These are phyloP conservation scores for Pythium coloratum DNA, from an alignment of 352 stramenopile genomes.

Conservation along the genomic window DNA sequence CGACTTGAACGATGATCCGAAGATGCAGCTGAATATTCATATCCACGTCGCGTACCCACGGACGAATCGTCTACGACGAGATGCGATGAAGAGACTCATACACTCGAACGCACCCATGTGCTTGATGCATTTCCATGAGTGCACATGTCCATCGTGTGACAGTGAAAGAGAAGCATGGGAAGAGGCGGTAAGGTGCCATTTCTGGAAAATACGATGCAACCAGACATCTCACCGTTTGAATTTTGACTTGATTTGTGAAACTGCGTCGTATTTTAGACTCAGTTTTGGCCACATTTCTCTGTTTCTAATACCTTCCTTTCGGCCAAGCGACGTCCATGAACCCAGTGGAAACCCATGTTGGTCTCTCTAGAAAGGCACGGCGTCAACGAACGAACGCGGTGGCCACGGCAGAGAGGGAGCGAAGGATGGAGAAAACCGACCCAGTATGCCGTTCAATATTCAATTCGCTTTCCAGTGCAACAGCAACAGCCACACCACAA, in stretches of 20 bases:
- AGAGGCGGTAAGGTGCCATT: background rate
- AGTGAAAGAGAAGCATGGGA: background rate
- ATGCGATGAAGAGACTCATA: background rate
- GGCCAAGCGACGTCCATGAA: background rate
- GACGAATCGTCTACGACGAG: background rate
- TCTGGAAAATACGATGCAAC: background rate
- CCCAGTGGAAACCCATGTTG: constrained; percentile 15
- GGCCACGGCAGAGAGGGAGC: background rate
- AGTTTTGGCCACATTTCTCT: background rate
- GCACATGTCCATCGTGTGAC: constrained; percentile 5
- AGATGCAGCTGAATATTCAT: too few relatives aligned
- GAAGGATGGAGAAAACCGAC: background rate
- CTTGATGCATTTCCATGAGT: background rate
- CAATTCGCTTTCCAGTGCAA: background rate
- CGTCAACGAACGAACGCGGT: background rate
- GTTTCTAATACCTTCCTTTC: background rate
- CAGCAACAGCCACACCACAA: background rate
- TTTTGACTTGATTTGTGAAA: background rate
- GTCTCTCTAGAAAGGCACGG: background rate
- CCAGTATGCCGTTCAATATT: background rate
- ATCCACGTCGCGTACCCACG: background rate
- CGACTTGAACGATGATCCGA: background rate
- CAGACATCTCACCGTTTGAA: background rate
- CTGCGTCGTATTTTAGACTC: constrained; percentile 4
- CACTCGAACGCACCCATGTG: background rate